Evolutionary conservation across 352 stramenopile species (phyloP), one percentile per base, ranked within the genome.

Genomic region (Globisporangium iwayamae): DNA sequence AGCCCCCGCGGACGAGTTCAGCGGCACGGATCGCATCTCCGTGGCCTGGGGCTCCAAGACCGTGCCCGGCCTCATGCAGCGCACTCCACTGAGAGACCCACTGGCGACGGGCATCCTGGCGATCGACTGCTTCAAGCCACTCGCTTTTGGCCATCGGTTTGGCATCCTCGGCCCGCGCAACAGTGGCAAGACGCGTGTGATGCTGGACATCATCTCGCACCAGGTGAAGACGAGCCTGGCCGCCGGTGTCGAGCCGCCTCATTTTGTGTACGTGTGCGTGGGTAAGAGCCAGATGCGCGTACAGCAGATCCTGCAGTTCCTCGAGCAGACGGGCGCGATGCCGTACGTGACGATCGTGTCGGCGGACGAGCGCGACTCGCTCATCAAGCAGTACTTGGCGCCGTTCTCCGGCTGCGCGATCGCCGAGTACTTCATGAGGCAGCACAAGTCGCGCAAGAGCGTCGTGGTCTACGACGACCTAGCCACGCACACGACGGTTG

Each of bases 391-490:
- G 72, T 94, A 90, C 71, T 69, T 94, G 46, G 74, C 85, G 55
- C 85, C 85, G n/a, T 94, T 94, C 63, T 78, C 80, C 0, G 85
- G 85, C n/a, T 91, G 81, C 55, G 78, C 81, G 1, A 64, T 94
- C 36, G 83, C 81, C 30, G 85, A 94, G 66, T 87, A 76, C 60
- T 80, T 89, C 45, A 88, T 90, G 78, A 57, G 0, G 32, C 32
- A 74, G 10, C 65, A 84, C 32, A 73, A 55, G 55, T 82, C 76
- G 6, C 68, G 58, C n/a, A 76, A 73, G 7, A 85, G 78, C 60
- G 73, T 94, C 8, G 79, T 94, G 22, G 69, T 94, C 34, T 94
- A 94, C 71, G 85, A 94, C 51, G 85, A 94, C 63, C 58, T 94
- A 48, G 79, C 85, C 4, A 84, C 76, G 2, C 85, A 94, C 63